Percentiles rank a stretch among this genome's conserved stretches.
phyloP scores from a whole-genome alignment of 208 protist species.

The Phytomonas sp. region DNA sequence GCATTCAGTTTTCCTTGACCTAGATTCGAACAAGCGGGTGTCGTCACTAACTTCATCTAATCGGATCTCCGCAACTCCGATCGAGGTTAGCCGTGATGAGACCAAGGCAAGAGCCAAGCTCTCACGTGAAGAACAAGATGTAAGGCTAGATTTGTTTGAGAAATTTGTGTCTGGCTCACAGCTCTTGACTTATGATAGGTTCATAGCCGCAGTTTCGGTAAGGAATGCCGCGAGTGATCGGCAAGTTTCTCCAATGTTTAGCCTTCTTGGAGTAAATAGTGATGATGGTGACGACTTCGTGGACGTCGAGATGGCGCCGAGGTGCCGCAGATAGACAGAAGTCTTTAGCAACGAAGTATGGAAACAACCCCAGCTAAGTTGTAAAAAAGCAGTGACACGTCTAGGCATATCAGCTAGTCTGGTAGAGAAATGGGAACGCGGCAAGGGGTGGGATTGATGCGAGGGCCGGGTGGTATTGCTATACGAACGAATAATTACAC shows the following conservation, averaged over 20 bases:
- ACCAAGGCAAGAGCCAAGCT: constrained; percentile 17
- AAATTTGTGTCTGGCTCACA: constrained; percentile 20
- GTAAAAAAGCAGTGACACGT: too few relatives aligned
- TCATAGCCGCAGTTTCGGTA: too few relatives aligned
- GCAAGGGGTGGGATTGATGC: too few relatives aligned
- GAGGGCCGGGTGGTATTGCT: too few relatives aligned
- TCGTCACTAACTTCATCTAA: neutral
- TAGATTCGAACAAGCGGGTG: neutral
- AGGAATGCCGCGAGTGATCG: too few relatives aligned
- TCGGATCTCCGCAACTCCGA: neutral
- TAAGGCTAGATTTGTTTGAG: constrained; percentile 11
- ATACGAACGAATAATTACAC: too few relatives aligned
- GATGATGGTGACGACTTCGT: constrained; percentile 39
- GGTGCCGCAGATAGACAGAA: too few relatives aligned
- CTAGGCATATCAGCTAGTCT: too few relatives aligned
- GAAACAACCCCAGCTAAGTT: too few relatives aligned
- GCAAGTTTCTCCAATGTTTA: neutral
- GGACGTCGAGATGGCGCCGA: constrained; percentile 17
- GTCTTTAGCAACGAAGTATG: too few relatives aligned
- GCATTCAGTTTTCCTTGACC: too few relatives aligned
- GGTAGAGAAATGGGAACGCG: too few relatives aligned
- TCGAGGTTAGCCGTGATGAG: constrained; percentile 14
- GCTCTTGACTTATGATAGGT: constrained; percentile 9
- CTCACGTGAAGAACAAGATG: constrained; percentile 19
- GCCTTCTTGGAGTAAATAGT: constrained; percentile 23